Conservation (phyloP, 352 stramenopile genomes). For the Phytophthora pini region DNA sequence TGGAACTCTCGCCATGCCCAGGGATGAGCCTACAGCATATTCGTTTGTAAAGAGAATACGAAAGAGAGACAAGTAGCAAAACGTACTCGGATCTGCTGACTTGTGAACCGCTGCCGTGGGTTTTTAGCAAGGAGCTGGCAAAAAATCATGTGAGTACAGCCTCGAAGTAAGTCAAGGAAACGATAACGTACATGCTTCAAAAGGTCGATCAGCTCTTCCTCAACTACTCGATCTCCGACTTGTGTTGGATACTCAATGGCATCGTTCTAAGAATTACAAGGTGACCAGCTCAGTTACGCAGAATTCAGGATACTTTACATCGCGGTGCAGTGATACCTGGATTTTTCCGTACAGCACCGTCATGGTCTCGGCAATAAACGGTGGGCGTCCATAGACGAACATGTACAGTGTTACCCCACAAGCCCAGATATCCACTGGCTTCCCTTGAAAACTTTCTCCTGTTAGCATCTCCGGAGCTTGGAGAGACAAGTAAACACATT, state of each 20-base stretch:
- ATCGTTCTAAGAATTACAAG: slow-evolving; percentile 50
- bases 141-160: slow-evolving; percentile 5
- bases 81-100: slow-evolving; percentile 72
- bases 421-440: slow-evolving; percentile 94
- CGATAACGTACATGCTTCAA: slow-evolving; percentile 55
- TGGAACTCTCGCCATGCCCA: slow-evolving; percentile 82
- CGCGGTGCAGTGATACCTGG: slow-evolving; percentile 42
- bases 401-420: slow-evolving; percentile 97
- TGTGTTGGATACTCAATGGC: slow-evolving; percentile 54
- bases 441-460: slow-evolving; percentile 76
- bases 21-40: slow-evolving; percentile 50
- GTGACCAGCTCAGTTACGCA: too few species aligned
- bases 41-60: background rate
- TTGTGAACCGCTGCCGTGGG: slow-evolving; percentile 61
- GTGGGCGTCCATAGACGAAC: slow-evolving; percentile 94
- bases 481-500: background rate
- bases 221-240: slow-evolving; percentile 58
- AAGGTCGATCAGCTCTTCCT: slow-evolving; percentile 67
- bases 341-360: slow-evolving; percentile 94
- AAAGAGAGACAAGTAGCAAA: background rate
- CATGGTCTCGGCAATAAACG: slow-evolving; percentile 92
- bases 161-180: background rate
- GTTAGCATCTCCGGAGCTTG: slow-evolving; percentile 84
- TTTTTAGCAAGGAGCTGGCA: slow-evolving; percentile 82
- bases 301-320: background rate